Conservation (phyloP, 352 stramenopile genomes). For the Pythium sukuiense region DNA sequence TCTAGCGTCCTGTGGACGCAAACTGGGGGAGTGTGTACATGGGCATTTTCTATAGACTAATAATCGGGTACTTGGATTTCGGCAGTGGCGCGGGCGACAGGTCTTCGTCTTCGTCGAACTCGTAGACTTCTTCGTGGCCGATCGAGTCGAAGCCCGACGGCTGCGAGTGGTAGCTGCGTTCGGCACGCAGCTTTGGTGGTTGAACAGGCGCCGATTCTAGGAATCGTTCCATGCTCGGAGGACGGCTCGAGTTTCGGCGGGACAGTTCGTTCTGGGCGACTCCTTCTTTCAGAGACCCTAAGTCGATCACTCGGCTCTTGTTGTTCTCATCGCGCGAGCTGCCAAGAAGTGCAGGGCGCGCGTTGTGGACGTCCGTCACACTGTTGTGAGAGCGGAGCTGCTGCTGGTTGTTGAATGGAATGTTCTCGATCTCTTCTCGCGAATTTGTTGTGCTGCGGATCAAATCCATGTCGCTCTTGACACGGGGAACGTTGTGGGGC, state of each 20-base stretch:
- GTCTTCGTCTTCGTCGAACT: constrained; percentile 25
- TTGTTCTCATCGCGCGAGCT: constrained; percentile 4
- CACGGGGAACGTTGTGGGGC: constrained; percentile 13
- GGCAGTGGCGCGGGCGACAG: constrained; percentile 6
- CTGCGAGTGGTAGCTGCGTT: constrained; percentile 9
- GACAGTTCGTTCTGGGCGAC: constrained; percentile 3
- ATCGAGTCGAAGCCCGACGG: background rate
- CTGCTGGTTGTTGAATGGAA: constrained; percentile 6
- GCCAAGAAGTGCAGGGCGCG: background rate
- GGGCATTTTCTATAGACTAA: constrained; percentile 17
- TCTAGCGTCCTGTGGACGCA: background rate
- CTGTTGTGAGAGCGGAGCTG: constrained; percentile 5
- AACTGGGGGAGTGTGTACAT: background rate
- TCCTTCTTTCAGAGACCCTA: constrained; percentile 4
- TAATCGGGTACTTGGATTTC: constrained; percentile 25
- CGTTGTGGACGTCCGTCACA: background rate
- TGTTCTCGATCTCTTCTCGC: constrained; percentile 7
- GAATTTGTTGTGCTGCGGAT: constrained; percentile 2
- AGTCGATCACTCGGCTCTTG: constrained; percentile 3
- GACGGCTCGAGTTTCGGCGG: constrained; percentile 8
- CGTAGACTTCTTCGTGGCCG: constrained; percentile 25
- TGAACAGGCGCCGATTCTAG: background rate
- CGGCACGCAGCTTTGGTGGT: background rate
- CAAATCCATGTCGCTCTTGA: constrained; percentile 24
- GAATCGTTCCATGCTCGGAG: constrained; percentile 21